phyloP scores from a whole-genome alignment of 192 early-diverging fungal genomes.

The Podila epicladia region DNA sequence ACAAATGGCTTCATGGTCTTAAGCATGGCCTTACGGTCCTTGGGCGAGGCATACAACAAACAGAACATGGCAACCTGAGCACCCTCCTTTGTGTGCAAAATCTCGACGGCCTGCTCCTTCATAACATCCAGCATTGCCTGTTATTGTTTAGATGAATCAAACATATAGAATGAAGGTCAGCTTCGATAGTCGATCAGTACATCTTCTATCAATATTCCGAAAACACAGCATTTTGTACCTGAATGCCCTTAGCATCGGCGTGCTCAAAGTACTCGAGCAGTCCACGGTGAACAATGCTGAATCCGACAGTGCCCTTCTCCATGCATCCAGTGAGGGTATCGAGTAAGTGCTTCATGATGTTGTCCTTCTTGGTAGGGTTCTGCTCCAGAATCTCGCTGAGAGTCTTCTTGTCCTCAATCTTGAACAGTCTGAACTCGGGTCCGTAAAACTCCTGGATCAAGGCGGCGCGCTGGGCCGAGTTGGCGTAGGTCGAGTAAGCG shows the following conservation, averaged over 20 bases:
- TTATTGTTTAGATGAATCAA: background rate
- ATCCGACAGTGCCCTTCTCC: conserved; percentile 82
- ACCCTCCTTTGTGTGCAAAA: conserved; percentile 94
- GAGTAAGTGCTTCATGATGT: conserved; percentile 76
- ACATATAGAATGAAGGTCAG: background rate
- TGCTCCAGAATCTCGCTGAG: conserved; percentile 68
- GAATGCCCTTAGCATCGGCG: conserved; percentile 69
- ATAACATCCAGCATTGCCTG: conserved; percentile 77
- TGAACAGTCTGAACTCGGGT: conserved; percentile 89
- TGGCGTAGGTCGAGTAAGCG: conserved; percentile 84
- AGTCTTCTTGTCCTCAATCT: conserved; percentile 61
- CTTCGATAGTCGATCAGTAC: background rate
- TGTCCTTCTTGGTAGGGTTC: conserved; percentile 75
- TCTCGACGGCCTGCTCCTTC: conserved; percentile 85
- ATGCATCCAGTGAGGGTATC: conserved; percentile 75
- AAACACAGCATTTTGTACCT: conserved; percentile 15
- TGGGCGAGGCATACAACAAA: conserved; percentile 79
- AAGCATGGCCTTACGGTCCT: conserved; percentile 92
- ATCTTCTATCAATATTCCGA: background rate
- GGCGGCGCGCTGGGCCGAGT: conserved; percentile 71
- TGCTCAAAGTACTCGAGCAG: conserved; percentile 84
- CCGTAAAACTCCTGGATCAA: conserved; percentile 96
- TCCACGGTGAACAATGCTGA: conserved; percentile 87
- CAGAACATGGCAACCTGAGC: conserved; percentile 86
- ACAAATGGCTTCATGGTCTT: conserved; percentile 87